Evolutionary conservation across 2,329 filamentous ascomycete genomes (phyloP).

Genomic region (Myriosclerotinia scirpicola): DNA sequence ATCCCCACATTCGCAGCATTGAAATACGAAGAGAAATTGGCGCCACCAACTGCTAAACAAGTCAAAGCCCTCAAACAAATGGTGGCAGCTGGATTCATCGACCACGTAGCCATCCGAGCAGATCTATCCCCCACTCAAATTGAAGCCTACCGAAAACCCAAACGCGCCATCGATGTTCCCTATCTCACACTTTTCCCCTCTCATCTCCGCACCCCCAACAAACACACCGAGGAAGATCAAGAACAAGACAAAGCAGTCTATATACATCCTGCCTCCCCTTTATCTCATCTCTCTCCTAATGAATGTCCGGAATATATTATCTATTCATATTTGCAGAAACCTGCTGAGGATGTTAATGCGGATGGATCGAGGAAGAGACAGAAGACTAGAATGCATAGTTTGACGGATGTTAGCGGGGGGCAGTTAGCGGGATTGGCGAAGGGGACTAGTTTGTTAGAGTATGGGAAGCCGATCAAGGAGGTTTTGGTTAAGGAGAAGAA

Average conservation of each 20-base stretch:
- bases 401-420: constrained; percentile 74
- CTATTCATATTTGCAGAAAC: constrained; percentile 79
- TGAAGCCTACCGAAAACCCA: constrained; percentile 66
- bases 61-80: constrained; percentile 85
- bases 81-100: constrained; percentile 86
- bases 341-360: constrained; percentile 47
- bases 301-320: constrained; percentile 86
- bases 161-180: constrained; percentile 86
- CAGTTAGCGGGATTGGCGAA: constrained; percentile 79
- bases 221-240: constrained; percentile 41
- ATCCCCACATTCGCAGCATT: constrained; percentile 64
- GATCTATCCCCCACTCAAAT: constrained; percentile 78
- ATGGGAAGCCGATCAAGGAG: constrained; percentile 91
- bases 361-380: constrained; percentile 53
- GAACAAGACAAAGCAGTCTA: constrained; percentile 66
- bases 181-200: constrained; percentile 83
- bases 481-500: constrained; percentile 45
- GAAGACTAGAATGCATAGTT: constrained; percentile 83
- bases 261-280: constrained; percentile 80
- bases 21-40: constrained; percentile 56
- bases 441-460: constrained; percentile 78
- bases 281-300: constrained; percentile 66
- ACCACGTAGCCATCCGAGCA: constrained; percentile 88
- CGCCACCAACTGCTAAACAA: constrained; percentile 63
- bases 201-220: constrained; percentile 40